Conservation (phyloP, 2,329 filamentous ascomycete species). For the Trichophyton rubrum region DNA sequence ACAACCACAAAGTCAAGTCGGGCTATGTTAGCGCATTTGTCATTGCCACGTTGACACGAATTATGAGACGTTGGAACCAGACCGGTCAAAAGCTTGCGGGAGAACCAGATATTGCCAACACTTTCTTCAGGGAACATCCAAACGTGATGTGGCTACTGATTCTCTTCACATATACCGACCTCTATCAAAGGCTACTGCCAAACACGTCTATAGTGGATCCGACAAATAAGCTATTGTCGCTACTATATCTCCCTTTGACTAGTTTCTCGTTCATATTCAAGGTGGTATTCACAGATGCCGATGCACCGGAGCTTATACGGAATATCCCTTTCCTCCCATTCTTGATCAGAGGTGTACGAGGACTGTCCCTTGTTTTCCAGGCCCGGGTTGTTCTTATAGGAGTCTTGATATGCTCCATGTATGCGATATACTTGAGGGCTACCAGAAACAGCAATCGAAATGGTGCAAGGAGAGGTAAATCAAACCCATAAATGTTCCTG, state of each 20-base stretch:
- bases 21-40: slow-evolving; percentile 22
- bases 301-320: slow-evolving; percentile 68
- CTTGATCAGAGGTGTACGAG: slow-evolving; percentile 28
- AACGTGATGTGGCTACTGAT: slow-evolving; percentile 63
- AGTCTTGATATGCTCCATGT: slow-evolving; percentile 25
- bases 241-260: slow-evolving; percentile 18
- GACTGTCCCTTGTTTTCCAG: slow-evolving; percentile 37
- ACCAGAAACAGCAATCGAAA: background rate
- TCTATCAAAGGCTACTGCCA: slow-evolving; percentile 35
- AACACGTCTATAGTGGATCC: background rate
- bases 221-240: background rate
- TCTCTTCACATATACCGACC: slow-evolving; percentile 53
- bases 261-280: slow-evolving; percentile 68
- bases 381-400: slow-evolving; percentile 40
- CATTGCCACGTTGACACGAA: slow-evolving; percentile 50
- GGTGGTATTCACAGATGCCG: slow-evolving; percentile 71
- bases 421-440: slow-evolving; percentile 16
- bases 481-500: background rate
- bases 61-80: slow-evolving; percentile 80
- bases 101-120: slow-evolving; percentile 72
- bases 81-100: slow-evolving; percentile 93
- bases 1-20: slow-evolving; percentile 8
- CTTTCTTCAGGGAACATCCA: slow-evolving; percentile 52
- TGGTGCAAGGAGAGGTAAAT: background rate
- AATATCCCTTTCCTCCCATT: slow-evolving; percentile 22